Evolutionary conservation across 495 filamentous ascomycete genomes (phyloP).

Genomic region (Lentithecium fluviatile): DNA sequence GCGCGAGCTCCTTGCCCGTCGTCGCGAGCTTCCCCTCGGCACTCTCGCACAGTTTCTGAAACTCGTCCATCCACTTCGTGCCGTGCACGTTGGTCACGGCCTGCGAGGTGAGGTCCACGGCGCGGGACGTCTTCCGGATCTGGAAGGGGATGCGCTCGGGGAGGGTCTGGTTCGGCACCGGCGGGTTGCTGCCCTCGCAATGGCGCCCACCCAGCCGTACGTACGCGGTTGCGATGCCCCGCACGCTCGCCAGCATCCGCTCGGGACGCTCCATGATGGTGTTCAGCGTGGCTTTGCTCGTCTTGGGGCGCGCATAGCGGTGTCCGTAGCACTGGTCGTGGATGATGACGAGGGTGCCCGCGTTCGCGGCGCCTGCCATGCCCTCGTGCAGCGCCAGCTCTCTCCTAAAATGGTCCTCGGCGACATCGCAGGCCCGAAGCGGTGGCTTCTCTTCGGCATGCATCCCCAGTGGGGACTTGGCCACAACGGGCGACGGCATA

Average conservation of each 20-base stretch:
- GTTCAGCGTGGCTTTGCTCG: slow-evolving; percentile 60
- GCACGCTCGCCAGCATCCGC: slow-evolving; percentile 76
- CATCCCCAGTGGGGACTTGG: slow-evolving; percentile 41
- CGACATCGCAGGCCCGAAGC: slow-evolving; percentile 66
- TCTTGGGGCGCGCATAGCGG: slow-evolving; percentile 77
- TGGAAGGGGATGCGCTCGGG: slow-evolving; percentile 68
- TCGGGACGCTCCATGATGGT: slow-evolving; percentile 91
- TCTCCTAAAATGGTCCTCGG: slow-evolving; percentile 64
- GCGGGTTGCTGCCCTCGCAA: slow-evolving; percentile 64
- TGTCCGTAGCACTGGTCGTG: slow-evolving; percentile 95
- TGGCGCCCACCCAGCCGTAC: slow-evolving; percentile 81
- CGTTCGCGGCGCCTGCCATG: slow-evolving; percentile 47
- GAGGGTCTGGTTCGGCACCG: slow-evolving; percentile 56
- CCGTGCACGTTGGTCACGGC: slow-evolving; percentile 84
- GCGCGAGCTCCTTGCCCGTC: slow-evolving; percentile 70
- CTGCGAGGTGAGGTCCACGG: slow-evolving; percentile 61
- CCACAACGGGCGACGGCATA: slow-evolving; percentile 40
- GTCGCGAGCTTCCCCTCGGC: slow-evolving; percentile 71
- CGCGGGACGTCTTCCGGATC: slow-evolving; percentile 70
- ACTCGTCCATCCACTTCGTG: slow-evolving; percentile 83
- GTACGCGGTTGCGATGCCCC: slow-evolving; percentile 85
- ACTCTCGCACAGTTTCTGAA: slow-evolving; percentile 76
- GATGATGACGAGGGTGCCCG: slow-evolving; percentile 76
- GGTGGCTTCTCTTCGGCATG: slow-evolving; percentile 47
- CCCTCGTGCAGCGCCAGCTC: slow-evolving; percentile 66